Conservation (phyloP, 768 basidiomycete species). For the Russula ochroleuca region DNA sequence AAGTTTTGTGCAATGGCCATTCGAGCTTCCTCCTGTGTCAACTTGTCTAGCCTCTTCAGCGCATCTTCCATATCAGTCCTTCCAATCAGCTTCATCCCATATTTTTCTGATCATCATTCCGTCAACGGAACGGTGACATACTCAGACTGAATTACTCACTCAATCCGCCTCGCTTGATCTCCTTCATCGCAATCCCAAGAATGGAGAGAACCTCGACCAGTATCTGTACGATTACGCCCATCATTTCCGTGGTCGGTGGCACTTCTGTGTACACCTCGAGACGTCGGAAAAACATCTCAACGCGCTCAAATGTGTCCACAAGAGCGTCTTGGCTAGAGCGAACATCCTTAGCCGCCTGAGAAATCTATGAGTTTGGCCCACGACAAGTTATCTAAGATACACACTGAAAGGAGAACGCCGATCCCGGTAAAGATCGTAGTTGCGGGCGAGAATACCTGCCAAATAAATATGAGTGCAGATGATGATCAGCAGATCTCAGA, state of each 20-base stretch:
- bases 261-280: neutral
- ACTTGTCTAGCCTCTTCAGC: neutral
- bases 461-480: neutral
- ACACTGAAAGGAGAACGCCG: neutral
- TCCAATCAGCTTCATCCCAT: neutral
- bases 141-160: neutral
- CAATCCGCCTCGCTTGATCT: neutral
- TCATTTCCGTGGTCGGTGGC: neutral
- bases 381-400: neutral
- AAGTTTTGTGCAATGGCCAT: neutral
- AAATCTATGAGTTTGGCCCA: neutral
- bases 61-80: neutral
- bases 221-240: neutral
- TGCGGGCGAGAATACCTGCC: neutral
- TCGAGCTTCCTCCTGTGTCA: conserved; percentile 1
- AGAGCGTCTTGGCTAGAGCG: neutral
- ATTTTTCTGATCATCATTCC: neutral
- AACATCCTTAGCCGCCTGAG: neutral
- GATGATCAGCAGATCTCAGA: neutral
- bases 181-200: neutral
- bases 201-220: neutral
- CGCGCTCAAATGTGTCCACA: neutral
- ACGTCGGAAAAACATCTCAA: neutral
- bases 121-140: neutral
- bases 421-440: neutral